A percentile compares a stretch with the other conserved stretches of the same genome.
phyloP scores from a whole-genome alignment of 768 basidiomycete genomes.

The Lactifluus pinguis region DNA sequence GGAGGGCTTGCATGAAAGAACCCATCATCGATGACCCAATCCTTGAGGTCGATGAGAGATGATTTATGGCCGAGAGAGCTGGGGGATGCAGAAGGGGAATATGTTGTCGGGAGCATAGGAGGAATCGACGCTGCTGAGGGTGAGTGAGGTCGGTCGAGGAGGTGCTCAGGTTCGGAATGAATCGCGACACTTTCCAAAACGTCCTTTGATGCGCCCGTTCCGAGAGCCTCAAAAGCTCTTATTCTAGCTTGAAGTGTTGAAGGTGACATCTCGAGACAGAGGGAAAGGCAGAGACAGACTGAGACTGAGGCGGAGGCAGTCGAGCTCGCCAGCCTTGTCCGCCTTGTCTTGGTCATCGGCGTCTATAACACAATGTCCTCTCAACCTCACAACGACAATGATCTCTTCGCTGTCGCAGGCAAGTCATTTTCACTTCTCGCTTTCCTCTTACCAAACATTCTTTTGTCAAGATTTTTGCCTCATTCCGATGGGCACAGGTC shows the following conservation, averaged over 20 bases:
- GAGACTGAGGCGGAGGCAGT: neutral
- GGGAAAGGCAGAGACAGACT: neutral
- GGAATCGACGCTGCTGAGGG: constrained; percentile 11
- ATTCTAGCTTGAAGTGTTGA: constrained; percentile 19
- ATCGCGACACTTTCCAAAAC: constrained; percentile 12
- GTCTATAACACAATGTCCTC: neutral
- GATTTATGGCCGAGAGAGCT: constrained; percentile 27
- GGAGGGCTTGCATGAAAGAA: constrained; percentile 18
- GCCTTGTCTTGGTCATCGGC: neutral
- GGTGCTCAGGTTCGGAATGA: constrained; percentile 10
- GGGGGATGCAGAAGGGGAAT: constrained; percentile 15
- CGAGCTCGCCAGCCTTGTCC: too few relatives aligned
- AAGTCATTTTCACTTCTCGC: constrained; percentile 3
- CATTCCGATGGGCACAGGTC: constrained; percentile 70
- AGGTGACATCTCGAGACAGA: constrained; percentile 5
- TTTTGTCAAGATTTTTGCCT: constrained; percentile 70
- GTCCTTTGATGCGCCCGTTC: constrained; percentile 10
- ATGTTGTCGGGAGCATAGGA: constrained; percentile 9
- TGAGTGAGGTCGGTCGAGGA: constrained; percentile 14
- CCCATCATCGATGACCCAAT: constrained; percentile 61
- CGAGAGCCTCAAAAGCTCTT: constrained; percentile 18
- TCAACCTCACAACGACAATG: constrained; percentile 32
- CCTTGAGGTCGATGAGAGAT: constrained; percentile 58
- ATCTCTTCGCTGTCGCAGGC: constrained; percentile 78
- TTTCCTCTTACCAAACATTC: neutral